Base-by-base conservation (phyloP, 306 rosid genomes). In the Cucurbita maxima region DNA sequence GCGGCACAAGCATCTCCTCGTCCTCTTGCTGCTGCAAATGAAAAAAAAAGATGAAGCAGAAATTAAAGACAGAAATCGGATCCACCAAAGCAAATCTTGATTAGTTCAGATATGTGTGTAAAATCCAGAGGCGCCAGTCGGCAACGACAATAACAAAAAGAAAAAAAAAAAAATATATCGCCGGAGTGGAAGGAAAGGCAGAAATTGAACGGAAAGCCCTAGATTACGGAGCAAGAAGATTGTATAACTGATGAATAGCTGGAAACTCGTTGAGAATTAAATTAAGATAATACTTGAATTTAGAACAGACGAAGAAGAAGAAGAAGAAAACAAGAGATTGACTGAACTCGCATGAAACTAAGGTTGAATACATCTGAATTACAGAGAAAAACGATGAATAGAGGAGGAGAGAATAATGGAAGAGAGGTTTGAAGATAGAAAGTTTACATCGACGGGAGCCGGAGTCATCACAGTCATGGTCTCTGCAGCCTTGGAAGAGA, bases 1-100 rank as follows among this genome's bases (percentile, higher is more conserved):
- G 86, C 22, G 93, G 91, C 4, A 89, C 93, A 58, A 91, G 97
- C 91, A 87, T 91, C 93, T 89, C 97, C 79, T 91, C 97, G 63
- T 91, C 97, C 82, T 91, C 97, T 79, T 85, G 96, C 84, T 83
- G 96, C 91, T 87, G 89, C 75, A 79, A 81, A 71, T 8, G 6
- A 70, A 71, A 71, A 61, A 61, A 61, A 13, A 75, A 66, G 43
- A 58, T 0, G 30, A 38, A 50, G 18, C 58, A 78, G 58, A 66
- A 67, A 79, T 75, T 75, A 72, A 66, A 81, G 78, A 74, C 25
- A 73, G 76, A 51, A 72, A 79, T 73, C 77, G 81, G 89, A 84
- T 81, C 87, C 82, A 59, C 74, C 66, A 72, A 77, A 68, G 58
- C 59, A 84, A 80, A 66, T 72, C 73, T 41, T 58, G 48, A 82